Evolutionary conservation across 306 rosid genomes (phyloP), one percentile per base, ranked within the genome.

Genomic region (Vigna radiata): DNA sequence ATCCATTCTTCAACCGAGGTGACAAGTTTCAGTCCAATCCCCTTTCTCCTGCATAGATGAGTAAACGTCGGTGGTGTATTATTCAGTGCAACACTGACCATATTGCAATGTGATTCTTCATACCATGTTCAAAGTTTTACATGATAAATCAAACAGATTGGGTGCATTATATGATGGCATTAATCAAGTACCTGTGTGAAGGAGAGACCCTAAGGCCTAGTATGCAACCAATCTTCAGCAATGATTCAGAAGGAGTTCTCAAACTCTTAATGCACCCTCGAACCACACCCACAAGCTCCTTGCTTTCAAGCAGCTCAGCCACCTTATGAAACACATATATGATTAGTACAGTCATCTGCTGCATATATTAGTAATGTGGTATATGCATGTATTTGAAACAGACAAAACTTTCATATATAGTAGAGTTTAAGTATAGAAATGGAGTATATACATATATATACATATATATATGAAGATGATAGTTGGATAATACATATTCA

Each of bases 191-290:
- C 97, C 92, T 75, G 79, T 83, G 83, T 62, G 83, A 29, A 68
- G 92, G 94, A 75, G 97, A 89, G 63, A 91, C 94, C 19, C 94
- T 83, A 68, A 91, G 97, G 76, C 97, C 97, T 27, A 89, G 76
- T 44, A 91, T 82, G 71, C 87, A 89, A 50, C 94, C 97, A 48
- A 91, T 88, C 79, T 84, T 87, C 77, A 87, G 54, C 49, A 83
- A 64, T 61, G 81, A 79, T 48, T 89, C 89, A 70, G 81, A 77
- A 47, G 65, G 64, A 82, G 88, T 85, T 60, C 58, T 70, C 77
- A 91, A 79, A 79, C 76, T 82, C 89, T 87, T 88, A 74, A 90
- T 84, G 82, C 97, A 90, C 65, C 95, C 97, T 33, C 89, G 79
- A 85, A 90, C 88, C 37, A 90, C 93, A 14, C 95, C 97, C 1